phyloP scores from a whole-genome alignment of 148 eudicot species.

The Fallopia convolvulus region DNA sequence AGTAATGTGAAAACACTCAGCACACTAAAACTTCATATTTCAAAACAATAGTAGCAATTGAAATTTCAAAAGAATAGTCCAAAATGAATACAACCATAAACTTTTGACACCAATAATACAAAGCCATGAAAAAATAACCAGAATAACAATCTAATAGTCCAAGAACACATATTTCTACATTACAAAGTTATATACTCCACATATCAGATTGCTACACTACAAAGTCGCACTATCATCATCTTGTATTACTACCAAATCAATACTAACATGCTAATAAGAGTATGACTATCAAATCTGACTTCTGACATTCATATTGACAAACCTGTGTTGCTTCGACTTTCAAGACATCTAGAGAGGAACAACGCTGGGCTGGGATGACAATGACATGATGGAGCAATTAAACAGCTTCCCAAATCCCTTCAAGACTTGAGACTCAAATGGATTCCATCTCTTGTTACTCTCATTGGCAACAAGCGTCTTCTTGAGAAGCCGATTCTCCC shows the following conservation, averaged over 20 bases:
- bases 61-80: neutral
- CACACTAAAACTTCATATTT: neutral
- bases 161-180: neutral
- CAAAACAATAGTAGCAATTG: neutral
- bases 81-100: neutral
- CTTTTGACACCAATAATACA: too few species aligned
- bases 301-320: neutral
- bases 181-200: slow-evolving; percentile 2
- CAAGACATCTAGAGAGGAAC: slow-evolving; percentile 24
- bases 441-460: slow-evolving; percentile 31
- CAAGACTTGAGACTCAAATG: slow-evolving; percentile 21
- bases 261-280: neutral
- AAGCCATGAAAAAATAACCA: neutral
- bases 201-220: neutral
- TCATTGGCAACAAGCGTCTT: slow-evolving; percentile 22
- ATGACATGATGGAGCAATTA: slow-evolving; percentile 23
- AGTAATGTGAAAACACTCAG: too few species aligned
- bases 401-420: slow-evolving; percentile 45
- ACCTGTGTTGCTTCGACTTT: neutral
- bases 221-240: neutral
- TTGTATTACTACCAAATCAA: neutral
- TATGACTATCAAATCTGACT: neutral
- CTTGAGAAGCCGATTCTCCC: slow-evolving; percentile 57
- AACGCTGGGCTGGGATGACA: slow-evolving; percentile 20
- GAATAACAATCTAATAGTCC: neutral